Evolutionary conservation across 176 grass and related monocot genomes (phyloP).

Genomic region (Tillandsia fasciculata): DNA sequence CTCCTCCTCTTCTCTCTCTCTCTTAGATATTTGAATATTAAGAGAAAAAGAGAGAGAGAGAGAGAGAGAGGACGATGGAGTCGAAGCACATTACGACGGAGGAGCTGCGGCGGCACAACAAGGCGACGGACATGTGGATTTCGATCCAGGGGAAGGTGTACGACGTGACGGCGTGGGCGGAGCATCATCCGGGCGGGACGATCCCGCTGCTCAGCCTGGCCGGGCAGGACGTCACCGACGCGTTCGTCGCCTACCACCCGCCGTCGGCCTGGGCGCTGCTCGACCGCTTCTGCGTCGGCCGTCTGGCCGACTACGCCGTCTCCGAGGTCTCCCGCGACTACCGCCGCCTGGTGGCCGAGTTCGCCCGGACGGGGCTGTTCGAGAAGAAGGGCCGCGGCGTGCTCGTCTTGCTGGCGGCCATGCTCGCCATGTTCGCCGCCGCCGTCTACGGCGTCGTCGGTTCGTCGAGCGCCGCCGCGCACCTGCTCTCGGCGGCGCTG

Average conservation of each 20-base stretch:
- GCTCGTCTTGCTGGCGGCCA: neutral
- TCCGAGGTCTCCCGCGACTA: slow-evolving; percentile 32
- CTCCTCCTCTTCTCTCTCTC: too few relatives aligned
- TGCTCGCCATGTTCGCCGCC: slow-evolving; percentile 1
- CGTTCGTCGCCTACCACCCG: slow-evolving; percentile 42
- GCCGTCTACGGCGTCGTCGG: slow-evolving; percentile 21
- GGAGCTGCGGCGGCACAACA: slow-evolving; percentile 35
- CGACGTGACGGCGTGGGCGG: slow-evolving; percentile 15
- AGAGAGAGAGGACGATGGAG: neutral
- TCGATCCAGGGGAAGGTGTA: slow-evolving; percentile 49
- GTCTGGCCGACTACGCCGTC: slow-evolving; percentile 20
- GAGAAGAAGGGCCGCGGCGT: slow-evolving; percentile 22
- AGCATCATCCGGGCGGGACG: slow-evolving; percentile 28
- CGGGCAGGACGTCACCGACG: slow-evolving; percentile 38
- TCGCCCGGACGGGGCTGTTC: slow-evolving; percentile 25
- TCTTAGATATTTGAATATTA: neutral
- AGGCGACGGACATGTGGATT: slow-evolving; percentile 32
- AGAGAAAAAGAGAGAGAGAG: neutral
- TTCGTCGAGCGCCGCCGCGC: neutral
- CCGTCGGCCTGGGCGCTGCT: slow-evolving; percentile 15
- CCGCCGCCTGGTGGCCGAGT: slow-evolving; percentile 27
- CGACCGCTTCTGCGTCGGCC: slow-evolving; percentile 20
- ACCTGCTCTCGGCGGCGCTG: slow-evolving; percentile 6
- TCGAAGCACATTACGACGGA: slow-evolving; percentile 24
- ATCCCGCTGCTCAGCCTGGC: slow-evolving; percentile 26